Percentiles rank a stretch among this genome's conserved stretches.
phyloP scores from a whole-genome alignment of 163 green algal genomes.

The Prototheca wickerhamii region DNA sequence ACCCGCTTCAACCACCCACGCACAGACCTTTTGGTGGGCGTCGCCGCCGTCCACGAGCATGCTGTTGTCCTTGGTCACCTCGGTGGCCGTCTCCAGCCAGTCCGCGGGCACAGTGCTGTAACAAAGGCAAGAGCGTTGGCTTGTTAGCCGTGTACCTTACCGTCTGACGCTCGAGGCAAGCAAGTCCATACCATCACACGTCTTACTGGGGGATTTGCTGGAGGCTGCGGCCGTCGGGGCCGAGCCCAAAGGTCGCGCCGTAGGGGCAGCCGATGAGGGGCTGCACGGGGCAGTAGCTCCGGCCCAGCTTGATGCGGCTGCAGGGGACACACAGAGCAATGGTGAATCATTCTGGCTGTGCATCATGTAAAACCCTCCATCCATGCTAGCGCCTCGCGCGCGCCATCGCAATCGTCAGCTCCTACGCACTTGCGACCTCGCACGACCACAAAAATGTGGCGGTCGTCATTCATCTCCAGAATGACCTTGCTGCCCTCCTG shows the following conservation, averaged over 20 bases:
- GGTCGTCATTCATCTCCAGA: conserved; percentile 56
- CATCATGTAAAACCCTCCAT: neutral
- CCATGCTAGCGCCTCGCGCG: too few relatives aligned
- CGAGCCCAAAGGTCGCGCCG: conserved; percentile 50
- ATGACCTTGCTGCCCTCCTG: conserved; percentile 55
- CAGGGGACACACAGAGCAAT: conserved; percentile 1
- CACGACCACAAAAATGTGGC: conserved; percentile 28
- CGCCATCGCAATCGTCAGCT: neutral
- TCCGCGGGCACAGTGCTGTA: neutral
- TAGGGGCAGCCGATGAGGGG: conserved; percentile 51
- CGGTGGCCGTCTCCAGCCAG: conserved; percentile 27
- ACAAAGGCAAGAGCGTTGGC: too few relatives aligned
- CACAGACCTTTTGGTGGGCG: conserved; percentile 14
- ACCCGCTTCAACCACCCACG: neutral
- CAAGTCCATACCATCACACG: neutral
- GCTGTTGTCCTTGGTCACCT: conserved; percentile 38
- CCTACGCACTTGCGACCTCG: conserved; percentile 12
- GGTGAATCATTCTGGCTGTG: neutral
- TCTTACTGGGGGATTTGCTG: conserved; percentile 35
- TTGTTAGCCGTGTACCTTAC: too few relatives aligned
- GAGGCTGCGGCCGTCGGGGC: conserved; percentile 36
- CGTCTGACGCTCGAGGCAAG: neutral
- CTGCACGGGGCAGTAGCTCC: conserved; percentile 23
- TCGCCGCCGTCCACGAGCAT: conserved; percentile 35
- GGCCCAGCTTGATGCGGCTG: conserved; percentile 55